Evolutionary conservation across 2,329 filamentous ascomycete genomes (phyloP), one percentile per base, ranked within the genome.

Genomic region (Triangularia verruculosa): DNA sequence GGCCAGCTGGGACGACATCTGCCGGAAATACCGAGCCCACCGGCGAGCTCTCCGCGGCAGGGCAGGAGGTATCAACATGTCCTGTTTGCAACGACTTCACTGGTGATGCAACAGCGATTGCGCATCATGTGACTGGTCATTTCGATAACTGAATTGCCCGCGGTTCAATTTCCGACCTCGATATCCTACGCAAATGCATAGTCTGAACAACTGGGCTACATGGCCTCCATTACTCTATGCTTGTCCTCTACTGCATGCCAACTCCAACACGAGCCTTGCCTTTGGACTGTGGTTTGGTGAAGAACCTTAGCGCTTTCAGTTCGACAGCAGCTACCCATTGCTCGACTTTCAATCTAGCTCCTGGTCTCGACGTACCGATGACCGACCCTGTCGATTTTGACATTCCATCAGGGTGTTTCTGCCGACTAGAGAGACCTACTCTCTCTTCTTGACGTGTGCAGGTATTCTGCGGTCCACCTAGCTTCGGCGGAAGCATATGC

Each of bases 41-140:
- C 17, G 47, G 17, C 27, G 32, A 32, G 11, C 15, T 43, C 3
- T 24, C 56, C 7, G 20, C 32, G 1, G 59, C 43, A 25, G 8
- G n/a, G 1, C 39, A 47, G 11, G 61, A 69, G 17, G 62, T 59
- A 15, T 51, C 66, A 4, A 80, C 74, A 5, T 92, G 89, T 72
- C 89, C 89, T 0, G 85, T 92, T 1, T 92, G 89, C 71, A 80
- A 80, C 2, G 75, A 71, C 0, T 92, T 91, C 72, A 82, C 88
- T 68, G 89, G 89, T 1, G 89, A 92, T 68, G 88, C 89, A 69
- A 77, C 78, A 0, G 89, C 89, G 8, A 87, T 92, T 9, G 84
- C 84, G 9, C 82, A 88, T 74, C 89, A 92, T 70, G 86, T 91
- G 64, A 83, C 85, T 25, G 73, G 70, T 2, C 86, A 89, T 71